Conservation (phyloP, 345 rosid genomes). For the Lepidium didymum region DNA sequence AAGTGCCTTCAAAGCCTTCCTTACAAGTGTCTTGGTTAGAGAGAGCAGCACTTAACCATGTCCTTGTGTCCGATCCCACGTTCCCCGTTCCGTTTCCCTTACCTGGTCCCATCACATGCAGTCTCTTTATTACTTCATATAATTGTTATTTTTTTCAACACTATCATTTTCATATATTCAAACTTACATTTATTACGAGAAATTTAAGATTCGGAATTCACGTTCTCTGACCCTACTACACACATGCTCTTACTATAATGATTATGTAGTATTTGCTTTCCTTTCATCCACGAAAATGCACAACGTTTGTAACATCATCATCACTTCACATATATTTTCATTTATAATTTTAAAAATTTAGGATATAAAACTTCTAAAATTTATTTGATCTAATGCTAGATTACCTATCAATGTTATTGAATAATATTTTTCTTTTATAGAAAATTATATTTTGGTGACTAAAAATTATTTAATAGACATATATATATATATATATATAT, state of each 20-base stretch:
- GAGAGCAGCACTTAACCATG: slow-evolving; percentile 83
- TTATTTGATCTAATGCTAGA: neutral
- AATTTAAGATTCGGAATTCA: neutral
- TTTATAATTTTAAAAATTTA: neutral
- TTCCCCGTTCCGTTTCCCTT: slow-evolving; percentile 67
- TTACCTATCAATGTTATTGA: neutral
- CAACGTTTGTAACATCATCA: slow-evolving; percentile 19
- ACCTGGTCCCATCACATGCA: slow-evolving; percentile 32
- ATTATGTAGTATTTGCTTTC: slow-evolving; percentile 5
- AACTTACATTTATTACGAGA: slow-evolving; percentile 10
- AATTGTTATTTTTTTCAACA: slow-evolving; percentile 2
- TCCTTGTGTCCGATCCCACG: slow-evolving; percentile 56
- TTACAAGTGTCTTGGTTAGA: slow-evolving; percentile 80
- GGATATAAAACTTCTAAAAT: neutral
- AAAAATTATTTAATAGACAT: neutral
- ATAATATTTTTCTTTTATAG: neutral
- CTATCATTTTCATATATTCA: slow-evolving; percentile 15
- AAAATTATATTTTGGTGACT: neutral
- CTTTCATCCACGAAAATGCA: neutral
- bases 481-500: no score
- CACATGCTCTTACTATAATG: slow-evolving; percentile 18
- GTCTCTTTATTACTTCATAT: neutral
- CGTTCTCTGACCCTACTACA: slow-evolving; percentile 17
- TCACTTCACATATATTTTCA: neutral
- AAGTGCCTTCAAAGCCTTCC: slow-evolving; percentile 69